Conservation (phyloP, 1,284 basidiomycete species). For the Marasmius sp. region DNA sequence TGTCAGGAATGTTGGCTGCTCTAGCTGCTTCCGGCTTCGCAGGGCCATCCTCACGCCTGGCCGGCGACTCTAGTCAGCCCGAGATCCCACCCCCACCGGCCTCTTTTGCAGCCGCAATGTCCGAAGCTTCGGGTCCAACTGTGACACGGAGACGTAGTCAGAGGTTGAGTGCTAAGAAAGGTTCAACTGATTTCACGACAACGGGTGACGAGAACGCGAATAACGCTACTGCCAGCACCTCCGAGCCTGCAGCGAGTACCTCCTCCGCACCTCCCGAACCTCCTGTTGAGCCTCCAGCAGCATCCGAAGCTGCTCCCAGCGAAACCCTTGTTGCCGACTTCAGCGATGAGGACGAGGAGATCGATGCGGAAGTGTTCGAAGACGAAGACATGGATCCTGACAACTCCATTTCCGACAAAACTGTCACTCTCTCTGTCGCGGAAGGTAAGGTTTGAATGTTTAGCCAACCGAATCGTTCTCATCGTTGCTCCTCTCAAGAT, state of each 20-base stretch:
- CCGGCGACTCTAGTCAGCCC: conserved; percentile 22
- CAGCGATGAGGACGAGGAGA: conserved; percentile 65
- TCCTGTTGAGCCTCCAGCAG: conserved; percentile 4
- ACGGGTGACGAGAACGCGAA: conserved; percentile 20
- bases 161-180: conserved; percentile 75
- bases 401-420: conserved; percentile 70
- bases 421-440: conserved; percentile 80
- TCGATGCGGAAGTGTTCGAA: conserved; percentile 79
- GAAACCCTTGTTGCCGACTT: conserved; percentile 59
- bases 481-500: conserved; percentile 44
- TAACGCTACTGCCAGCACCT: background rate
- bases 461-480: background rate
- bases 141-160: conserved; percentile 75
- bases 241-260: background rate
- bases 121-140: conserved; percentile 10
- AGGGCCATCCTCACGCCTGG: conserved; percentile 25
- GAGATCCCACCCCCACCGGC: conserved; percentile 20
- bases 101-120: conserved; percentile 29
- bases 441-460: conserved; percentile 52
- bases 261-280: background rate
- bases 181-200: conserved; percentile 17
- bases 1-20: conserved; percentile 90
- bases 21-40: conserved; percentile 78
- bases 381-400: conserved; percentile 70
- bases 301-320: conserved; percentile 20